Base-by-base conservation (phyloP, 306 rosid genomes). In the Cicer arietinum region DNA sequence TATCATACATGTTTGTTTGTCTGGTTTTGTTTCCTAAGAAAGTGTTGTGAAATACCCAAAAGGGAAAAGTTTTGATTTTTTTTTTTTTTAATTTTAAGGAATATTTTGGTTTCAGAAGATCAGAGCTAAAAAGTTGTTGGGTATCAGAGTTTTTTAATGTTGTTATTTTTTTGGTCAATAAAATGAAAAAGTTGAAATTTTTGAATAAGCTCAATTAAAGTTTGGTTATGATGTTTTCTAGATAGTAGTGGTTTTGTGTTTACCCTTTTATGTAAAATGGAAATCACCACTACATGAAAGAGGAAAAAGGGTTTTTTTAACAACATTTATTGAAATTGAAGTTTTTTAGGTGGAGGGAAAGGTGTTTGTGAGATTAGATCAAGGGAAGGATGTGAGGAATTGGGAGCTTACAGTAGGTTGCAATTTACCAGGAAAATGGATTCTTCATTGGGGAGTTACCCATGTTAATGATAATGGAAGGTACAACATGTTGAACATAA, bases 381-480 rank as follows among this genome's bases (percentile, higher is more conserved):
- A 73, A 2, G 92, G 84, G 65, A 85, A 84, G 74, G 76, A 85
- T 64, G 69, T 37, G 42, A 44, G 50, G 39, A 75, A 77, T 65
- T 86, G 86, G 89, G 84, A 82, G 87, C 87, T 95, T 12, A 84
- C 89, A 4, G 86, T 95, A 13, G 98, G 97, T 22, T 95, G 99
- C 86, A 87, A 75, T 88, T 61, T 90, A 74, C 82, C 91, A 1
- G 99, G 99, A 22, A 89, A 88, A 74, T 95, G 99, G 99, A 81
- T 88, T 83, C 92, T 95, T 86, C 99, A 89, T 65, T 95, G 99
- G 99, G 99, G 98, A 63, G 98, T 90, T 77, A 85, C 98, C 39
- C 81, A n/a, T 35, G 75, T 88, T 10, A 90, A 81, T 30, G 96
- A 92, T 64, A 86, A 71, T 62, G 96, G 92, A 83, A 87, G 94